Conservation (phyloP, 2,329 filamentous ascomycete species). For the Byssoonygena ceratinophila region DNA sequence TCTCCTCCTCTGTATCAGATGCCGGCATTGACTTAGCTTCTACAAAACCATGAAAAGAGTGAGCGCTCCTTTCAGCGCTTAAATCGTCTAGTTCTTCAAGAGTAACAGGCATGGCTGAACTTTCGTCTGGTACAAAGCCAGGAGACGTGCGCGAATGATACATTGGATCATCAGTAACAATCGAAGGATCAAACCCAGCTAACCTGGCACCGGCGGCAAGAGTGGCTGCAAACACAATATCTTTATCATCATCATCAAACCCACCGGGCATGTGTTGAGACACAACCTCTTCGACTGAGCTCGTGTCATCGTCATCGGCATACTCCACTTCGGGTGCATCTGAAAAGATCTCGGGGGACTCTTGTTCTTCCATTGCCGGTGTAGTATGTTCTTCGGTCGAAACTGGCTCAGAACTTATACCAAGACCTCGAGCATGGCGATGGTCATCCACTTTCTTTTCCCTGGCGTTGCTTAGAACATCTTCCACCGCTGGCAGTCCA, state of each 20-base stretch:
- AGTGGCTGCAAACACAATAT: conserved; percentile 59
- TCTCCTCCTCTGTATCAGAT: conserved; percentile 10
- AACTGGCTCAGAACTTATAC: background rate
- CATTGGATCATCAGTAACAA: conserved; percentile 55
- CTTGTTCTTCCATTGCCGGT: background rate
- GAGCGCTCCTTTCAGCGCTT: background rate
- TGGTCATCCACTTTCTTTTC: background rate
- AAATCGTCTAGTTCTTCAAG: conserved; percentile 16
- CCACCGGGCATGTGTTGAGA: conserved; percentile 9
- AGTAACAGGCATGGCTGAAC: conserved; percentile 8
- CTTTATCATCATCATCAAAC: conserved; percentile 56
- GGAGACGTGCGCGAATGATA: conserved; percentile 46
- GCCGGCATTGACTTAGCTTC: conserved; percentile 12
- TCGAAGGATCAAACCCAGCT: conserved; percentile 60
- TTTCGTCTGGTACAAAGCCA: conserved; percentile 12
- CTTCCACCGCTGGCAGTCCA: background rate
- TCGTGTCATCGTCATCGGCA: background rate
- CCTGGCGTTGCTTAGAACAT: background rate
- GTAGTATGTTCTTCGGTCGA: background rate
- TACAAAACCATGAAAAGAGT: conserved; percentile 12
- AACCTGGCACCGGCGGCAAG: conserved; percentile 57
- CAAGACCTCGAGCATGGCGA: background rate
- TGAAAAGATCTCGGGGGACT: background rate
- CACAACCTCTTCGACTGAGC: background rate
- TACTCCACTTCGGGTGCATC: conserved; percentile 1